A percentile compares a stretch with the other conserved stretches of the same genome.
Conservation (phyloP, 495 filamentous ascomycete genomes). For the Recurvomyces mirabilis region DNA sequence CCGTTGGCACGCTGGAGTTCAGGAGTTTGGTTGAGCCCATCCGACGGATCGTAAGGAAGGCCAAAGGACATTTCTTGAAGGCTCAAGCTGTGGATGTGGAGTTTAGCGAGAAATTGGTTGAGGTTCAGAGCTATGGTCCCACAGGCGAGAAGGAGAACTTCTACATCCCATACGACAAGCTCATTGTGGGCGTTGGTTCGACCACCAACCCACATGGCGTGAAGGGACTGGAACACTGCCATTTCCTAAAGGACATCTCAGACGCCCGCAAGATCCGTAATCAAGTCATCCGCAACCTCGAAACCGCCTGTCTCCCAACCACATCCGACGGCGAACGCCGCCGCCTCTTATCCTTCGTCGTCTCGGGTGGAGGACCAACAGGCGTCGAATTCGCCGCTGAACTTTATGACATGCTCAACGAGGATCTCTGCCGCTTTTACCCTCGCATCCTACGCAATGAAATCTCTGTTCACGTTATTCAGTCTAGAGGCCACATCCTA, state of each 20-base stretch:
- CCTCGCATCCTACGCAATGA: constrained; percentile 87
- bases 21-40: constrained; percentile 88
- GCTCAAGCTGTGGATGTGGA: constrained; percentile 78
- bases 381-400: constrained; percentile 97
- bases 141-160: constrained; percentile 63
- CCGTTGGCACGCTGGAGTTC: constrained; percentile 87
- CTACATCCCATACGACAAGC: constrained; percentile 96
- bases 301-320: constrained; percentile 84
- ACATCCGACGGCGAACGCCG: constrained; percentile 80
- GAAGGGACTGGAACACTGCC: constrained; percentile 84
- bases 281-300: constrained; percentile 80
- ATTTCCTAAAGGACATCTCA: constrained; percentile 87
- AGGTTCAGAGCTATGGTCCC: constrained; percentile 63
- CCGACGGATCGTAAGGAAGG: constrained; percentile 61
- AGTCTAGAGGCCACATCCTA: constrained; percentile 84
- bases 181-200: constrained; percentile 90
- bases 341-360: constrained; percentile 82
- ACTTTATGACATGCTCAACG: constrained; percentile 89
- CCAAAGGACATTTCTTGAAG: constrained; percentile 82
- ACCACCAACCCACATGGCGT: constrained; percentile 92
- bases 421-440: constrained; percentile 75
- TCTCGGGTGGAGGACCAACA: constrained; percentile 91
- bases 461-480: constrained; percentile 94
- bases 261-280: constrained; percentile 86
- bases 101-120: constrained; percentile 80